Evolutionary conservation across 2,329 filamentous ascomycete species (phyloP).

Genomic region (Claviceps capensis): DNA sequence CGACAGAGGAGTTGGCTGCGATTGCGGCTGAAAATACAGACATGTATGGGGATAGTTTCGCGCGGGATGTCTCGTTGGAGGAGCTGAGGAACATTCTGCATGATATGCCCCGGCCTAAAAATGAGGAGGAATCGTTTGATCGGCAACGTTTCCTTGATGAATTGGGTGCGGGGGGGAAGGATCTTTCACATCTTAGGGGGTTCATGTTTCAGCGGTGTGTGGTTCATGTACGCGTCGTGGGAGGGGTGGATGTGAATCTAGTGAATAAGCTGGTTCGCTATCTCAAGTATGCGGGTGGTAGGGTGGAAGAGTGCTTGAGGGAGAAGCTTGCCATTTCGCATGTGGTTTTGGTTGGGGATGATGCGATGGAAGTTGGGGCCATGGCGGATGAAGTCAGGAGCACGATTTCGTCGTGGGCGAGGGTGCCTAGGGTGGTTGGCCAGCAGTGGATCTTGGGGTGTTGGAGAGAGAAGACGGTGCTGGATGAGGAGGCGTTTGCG

Average conservation of each 20-base stretch:
- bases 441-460: conserved; percentile 64
- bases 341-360: conserved; percentile 39
- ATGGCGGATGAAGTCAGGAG: conserved; percentile 30
- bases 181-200: conserved; percentile 34
- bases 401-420: conserved; percentile 28
- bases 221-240: conserved; percentile 24
- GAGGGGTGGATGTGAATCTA: conserved; percentile 16
- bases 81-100: conserved; percentile 44
- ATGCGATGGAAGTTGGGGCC: conserved; percentile 23
- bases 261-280: conserved; percentile 37
- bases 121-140: conserved; percentile 26
- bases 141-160: conserved; percentile 35
- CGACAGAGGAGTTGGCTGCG: conserved; percentile 39
- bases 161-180: conserved; percentile 41
- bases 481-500: conserved; percentile 61
- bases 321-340: conserved; percentile 46
- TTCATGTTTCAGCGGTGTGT: conserved; percentile 37
- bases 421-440: conserved; percentile 55
- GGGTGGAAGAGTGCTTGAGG: conserved; percentile 34
- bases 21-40: conserved; percentile 54
- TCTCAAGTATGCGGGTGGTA: conserved; percentile 57
- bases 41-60: conserved; percentile 70
- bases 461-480: conserved; percentile 62
- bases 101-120: conserved; percentile 36
- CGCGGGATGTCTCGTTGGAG: conserved; percentile 49